Evolutionary conservation across 106 monocot species (phyloP), one percentile per base, ranked within the genome.

Genomic region (Dendrobium officinale): DNA sequence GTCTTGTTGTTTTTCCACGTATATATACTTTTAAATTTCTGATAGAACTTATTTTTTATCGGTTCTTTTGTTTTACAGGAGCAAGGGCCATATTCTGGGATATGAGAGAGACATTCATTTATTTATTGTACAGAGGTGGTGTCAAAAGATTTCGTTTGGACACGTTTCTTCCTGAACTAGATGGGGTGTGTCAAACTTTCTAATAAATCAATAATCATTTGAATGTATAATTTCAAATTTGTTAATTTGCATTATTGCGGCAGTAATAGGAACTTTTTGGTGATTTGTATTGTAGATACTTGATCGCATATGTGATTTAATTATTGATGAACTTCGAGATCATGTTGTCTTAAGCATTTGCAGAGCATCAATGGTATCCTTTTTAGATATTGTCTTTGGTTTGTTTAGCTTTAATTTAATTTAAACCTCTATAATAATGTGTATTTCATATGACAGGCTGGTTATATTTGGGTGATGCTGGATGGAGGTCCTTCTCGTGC

Each of bases 401-500:
- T 10, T 55, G 51, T 73, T 73, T 75, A 55, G 78, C 42, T 18
- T 42, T 77, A 48, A 16, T 72, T 78, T 74, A 26, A 45, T 18
- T 43, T 82, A 41, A 78, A 54, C n/a, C 9, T 76, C 76, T 51
- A 2, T 26, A 48, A 26, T 55, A 19, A 8, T 37, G 79, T 72
- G 33, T 85, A 42, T 84, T 86, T 82, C 27, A 42, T 54, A 45
- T 31, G 72, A 45, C 68, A 94, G 93, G 89, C 89, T 51, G 89
- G 81, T 0, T 89, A 79, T 87, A 79, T 83, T 59, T 89, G 93
- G 93, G 80, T 89, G 42, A 43, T 94, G 45, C 85, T 91, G 80
- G 91, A 94, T 89, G 93, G 93, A 80, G 93, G 93, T 22, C 93
- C 93, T 59, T 86, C 86, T 42, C 87, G 93, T 77, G 91, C 74